Evolutionary conservation across 2,329 filamentous ascomycete species (phyloP), one percentile per base, ranked within the genome.

Genomic region (Chrysosporium queenslandicum): DNA sequence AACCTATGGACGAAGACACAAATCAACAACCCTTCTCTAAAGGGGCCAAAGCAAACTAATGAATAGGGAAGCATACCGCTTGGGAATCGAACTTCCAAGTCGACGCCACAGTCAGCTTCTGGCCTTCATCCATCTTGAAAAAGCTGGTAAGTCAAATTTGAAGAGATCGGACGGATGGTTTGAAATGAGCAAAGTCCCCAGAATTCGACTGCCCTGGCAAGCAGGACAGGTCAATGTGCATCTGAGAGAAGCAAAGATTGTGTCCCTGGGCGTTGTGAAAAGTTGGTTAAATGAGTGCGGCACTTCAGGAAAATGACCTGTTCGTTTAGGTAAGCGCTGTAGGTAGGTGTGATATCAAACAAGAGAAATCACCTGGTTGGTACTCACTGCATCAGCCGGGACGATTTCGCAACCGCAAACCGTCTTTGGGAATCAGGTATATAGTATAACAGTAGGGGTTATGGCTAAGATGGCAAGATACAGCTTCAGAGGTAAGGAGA

Each of bases 71-170:
- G 27, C 61, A 54, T 58, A 68, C 65, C 12, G 58, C 64, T 16
- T 63, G 60, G 7, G 56, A 55, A 32, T 67, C 64, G 29, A 69
- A 66, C 0, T 55, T 61, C 63, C 64, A 68, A 39, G 62, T 64
- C 0, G 65, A 67, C 1, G 62, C 65, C 23, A 68, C 40, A 0
- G 59, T 64, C 41, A 66, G 30, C 2, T 58, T 58, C 36, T 61
- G 56, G 11, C 42, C 16, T 23, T 47, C 48, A 41, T 54, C 53
- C 55, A 59, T 58, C 21, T 23, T 30, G 29, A 6, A 41, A 8
- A 20, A 21, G 5, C 20, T 36, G 23, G 11, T 36, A 7, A 36
- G 3, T 7, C 32, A 36, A 29, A 8, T 34, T 14, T 14, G 16
- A 42, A 9, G 4, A 5, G 5, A 29, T 29, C 27, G 9, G 27